phyloP scores from a whole-genome alignment of 768 basidiomycete genomes.

The Crepidotus variabilis region DNA sequence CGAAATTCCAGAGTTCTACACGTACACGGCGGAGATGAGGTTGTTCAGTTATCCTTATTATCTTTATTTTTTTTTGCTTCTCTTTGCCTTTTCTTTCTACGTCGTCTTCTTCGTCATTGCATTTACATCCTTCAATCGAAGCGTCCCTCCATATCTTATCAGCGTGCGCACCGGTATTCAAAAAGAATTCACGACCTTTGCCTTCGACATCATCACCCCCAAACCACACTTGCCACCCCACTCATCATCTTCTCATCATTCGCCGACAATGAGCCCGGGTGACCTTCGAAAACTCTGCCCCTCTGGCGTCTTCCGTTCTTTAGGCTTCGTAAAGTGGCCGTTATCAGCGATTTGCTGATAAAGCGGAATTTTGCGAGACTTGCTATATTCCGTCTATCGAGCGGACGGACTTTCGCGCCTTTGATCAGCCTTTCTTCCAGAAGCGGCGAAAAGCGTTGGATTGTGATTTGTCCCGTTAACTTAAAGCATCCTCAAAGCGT shows the following conservation, averaged over 20 bases:
- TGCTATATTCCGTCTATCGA: not conserved
- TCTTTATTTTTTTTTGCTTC: slow-evolving; percentile 13
- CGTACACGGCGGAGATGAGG: slow-evolving; percentile 32
- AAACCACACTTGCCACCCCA: not conserved
- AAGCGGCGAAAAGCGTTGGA: not conserved
- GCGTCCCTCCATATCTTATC: not conserved
- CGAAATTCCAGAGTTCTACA: slow-evolving; percentile 39
- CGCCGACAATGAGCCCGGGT: not conserved
- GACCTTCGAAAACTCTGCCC: not conserved
- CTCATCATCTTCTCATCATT: not conserved
- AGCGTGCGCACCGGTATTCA: not conserved
- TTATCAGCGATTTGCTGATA: not conserved
- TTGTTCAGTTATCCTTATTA: slow-evolving; percentile 10
- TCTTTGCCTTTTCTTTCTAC: slow-evolving; percentile 7
- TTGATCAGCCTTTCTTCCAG: not conserved
- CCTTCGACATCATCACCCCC: not conserved
- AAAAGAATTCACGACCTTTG: not conserved
- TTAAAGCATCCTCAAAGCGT: not conserved
- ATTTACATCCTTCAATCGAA: slow-evolving; percentile 1
- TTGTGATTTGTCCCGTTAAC: not conserved
- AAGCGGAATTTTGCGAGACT: not conserved
- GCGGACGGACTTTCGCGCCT: not conserved
- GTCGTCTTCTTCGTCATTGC: slow-evolving; percentile 2
- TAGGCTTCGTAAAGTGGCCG: not conserved
- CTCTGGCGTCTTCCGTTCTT: not conserved